Evolutionary conservation across 352 stramenopile species (phyloP), one percentile per base, ranked within the genome.

Genomic region (Globisporangium iwayamae): DNA sequence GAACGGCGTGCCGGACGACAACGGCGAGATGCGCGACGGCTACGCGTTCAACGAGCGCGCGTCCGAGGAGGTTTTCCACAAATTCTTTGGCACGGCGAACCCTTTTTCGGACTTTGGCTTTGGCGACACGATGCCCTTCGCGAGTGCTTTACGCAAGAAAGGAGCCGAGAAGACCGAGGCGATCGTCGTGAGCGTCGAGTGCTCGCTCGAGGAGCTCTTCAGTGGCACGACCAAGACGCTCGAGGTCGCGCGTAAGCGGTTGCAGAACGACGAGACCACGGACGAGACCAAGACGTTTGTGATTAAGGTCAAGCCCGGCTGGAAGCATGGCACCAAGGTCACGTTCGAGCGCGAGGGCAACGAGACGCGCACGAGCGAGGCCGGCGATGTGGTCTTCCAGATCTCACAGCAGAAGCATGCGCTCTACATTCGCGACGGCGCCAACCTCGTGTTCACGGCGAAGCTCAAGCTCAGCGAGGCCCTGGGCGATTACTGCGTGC

Each of bases 381-480:
- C 96, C 6, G 96, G 96, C 30, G 93, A 99, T 74, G 83, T 99
- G 34, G 83, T 98, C 39, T 98, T 99, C 71, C 76, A 95, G 5
- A 83, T 99, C 66, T 69, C 81, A 6, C 91, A 98, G 72, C 59
- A 81, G 32, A 71, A 78, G 32, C 86, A 98, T 71, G 66, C 73
- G 14, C 36, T 83, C 3, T 99, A 97, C 72, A 85, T 91, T 45
- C 85, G 96, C 25, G 89, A 98, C 60, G 91, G 93, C 8, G 80
- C 97, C 59, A 82, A 98, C 65, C 78, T 99, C 30, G 85, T 98
- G 51, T 97, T 91, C 67, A 96, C 77, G 4, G 91, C 96, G 55
- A 96, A 96, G 67, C 90, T 99, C 64, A 96, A 94, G 56, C 85
- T 99, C 8, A 96, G 96, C 36, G 95, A 99, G 69, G 96, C 96